Base-by-base conservation (phyloP, 164 flowering plant genomes). In the Magnolia changhungtana region DNA sequence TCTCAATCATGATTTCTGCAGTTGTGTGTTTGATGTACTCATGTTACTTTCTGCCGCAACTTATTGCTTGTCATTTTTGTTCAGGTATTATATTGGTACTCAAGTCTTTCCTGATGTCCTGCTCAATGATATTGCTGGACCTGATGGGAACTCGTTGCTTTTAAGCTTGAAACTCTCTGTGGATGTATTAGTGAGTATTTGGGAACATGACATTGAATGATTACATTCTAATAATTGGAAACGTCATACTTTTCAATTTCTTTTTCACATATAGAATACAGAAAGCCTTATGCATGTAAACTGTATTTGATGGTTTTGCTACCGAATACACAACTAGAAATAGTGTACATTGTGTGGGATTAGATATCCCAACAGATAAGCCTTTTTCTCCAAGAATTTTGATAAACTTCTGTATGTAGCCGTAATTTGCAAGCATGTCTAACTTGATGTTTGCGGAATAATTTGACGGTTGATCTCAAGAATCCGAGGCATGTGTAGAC, bases 91-190 rank as follows among this genome's bases (percentile, higher is more conserved):
- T 74, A 68, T 91, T 75, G 98, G 98, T 16, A 85, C 91, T 71
- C 82, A 90, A 67, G 74, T 91, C 77, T 95, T 91, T 84, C 98
- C 98, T 20, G 93, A 93, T 80, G 98, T 95, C 55, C 86, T 93
- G 83, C 90, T 95, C 55, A 95, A 92, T 85, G 95, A 95, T 82
- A 93, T 92, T 78, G 91, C 98, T 69, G 98, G 98, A 14, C 92
- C 95, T 68, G 94, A 93, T 77, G 95, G 93, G 75, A 92, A 88
- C 84, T 79, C 93, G 23, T 88, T 95, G 81, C 89, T 93, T 67
- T 80, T 95, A 77, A 95, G 98, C 85, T 85, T 95, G 90, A 95
- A 95, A 87, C 98, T 95, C 78, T 72, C 98, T 64, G 92, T 93
- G 67, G 98, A 95, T 86, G 98, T 95, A 74, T 79, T 95, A 88